These are phyloP conservation scores for Cytospora chrysosperma DNA, from an alignment of 2,329 filamentous ascomycete genomes.

Conservation along the genomic window DNA sequence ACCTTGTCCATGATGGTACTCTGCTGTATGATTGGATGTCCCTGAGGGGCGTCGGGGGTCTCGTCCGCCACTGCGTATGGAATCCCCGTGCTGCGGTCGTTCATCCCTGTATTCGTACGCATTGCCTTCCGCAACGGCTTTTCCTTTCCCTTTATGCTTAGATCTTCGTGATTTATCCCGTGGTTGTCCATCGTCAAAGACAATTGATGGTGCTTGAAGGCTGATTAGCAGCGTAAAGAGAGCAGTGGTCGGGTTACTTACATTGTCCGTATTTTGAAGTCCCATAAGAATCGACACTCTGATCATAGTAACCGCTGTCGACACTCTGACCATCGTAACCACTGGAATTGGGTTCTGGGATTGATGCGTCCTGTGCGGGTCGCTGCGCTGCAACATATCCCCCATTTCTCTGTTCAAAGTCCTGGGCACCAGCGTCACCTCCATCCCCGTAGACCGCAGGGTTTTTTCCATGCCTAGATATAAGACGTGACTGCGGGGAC, in stretches of 20 bases:
- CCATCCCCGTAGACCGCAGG: neutral
- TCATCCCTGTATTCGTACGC: neutral
- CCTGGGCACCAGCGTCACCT: neutral
- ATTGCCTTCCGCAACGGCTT: slow-evolving; percentile 2
- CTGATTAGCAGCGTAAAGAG: neutral
- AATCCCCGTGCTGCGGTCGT: neutral
- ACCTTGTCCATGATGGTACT: neutral
- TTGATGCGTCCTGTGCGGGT: neutral
- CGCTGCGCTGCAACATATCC: neutral
- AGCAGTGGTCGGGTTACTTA: neutral
- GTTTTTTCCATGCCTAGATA: neutral
- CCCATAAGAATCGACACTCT: neutral
- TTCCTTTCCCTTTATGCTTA: slow-evolving; percentile 12
- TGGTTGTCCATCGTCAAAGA: neutral
- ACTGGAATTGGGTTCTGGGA: neutral
- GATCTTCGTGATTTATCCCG: slow-evolving; percentile 7
- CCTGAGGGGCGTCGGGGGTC: neutral
- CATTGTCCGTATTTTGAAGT: neutral
- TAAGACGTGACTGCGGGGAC: neutral
- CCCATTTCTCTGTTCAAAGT: neutral
- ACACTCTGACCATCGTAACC: neutral
- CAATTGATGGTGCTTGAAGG: neutral
- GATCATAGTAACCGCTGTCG: neutral
- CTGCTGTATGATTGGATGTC: neutral
- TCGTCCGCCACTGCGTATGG: neutral